Base-by-base conservation (phyloP, 306 rosid genomes). In the Trifolium fragiferum region DNA sequence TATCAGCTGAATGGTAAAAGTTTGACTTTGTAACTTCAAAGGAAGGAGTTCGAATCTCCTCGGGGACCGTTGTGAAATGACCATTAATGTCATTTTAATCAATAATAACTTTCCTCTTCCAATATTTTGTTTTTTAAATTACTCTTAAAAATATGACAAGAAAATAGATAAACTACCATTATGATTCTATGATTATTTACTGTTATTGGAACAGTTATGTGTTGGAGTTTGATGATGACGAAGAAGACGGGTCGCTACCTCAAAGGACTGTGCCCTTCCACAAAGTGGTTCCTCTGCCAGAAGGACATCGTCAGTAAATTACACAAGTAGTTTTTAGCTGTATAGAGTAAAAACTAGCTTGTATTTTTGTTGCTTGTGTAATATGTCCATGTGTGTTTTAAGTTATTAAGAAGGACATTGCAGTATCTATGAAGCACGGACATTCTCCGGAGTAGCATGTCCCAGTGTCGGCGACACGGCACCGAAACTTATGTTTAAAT, bases 201-300 rank as follows among this genome's bases (percentile, higher is more conserved):
- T 77, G 25, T 82, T 74, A 46, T 82, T 82, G 84, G 79, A 72
- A 76, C 98, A 95, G 99, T 54, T 95, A 89, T 86, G 15, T 87
- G 65, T 81, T 95, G 84, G 99, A 95, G 84, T 95, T 95, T 65
- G 99, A 95, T 9, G 99, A 95, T 38, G 99, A 95, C n/a, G 98
- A 90, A 73, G 99, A 95, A 89, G 96, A 95, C 50, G 99, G 99
- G 38, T 84, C 97, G 12, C 73, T 95, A 80, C 99, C 99, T 43
- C 89, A 95, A 81, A 90, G 99, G 86, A 81, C 82, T 9, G 98
- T 92, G 35, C 93, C 99, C 51, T 95, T 92, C 86, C 90, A 92
- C 83, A 92, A 82, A 67, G 97, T 94, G 81, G 99, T 94, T 74
- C 76, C 93, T 49, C 80, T 94, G 76, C 99, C 97, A 37, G 99